A percentile compares a stretch with the other conserved stretches of the same genome.
Conservation (phyloP, 1,284 basidiomycete genomes). For the Chalciporus piperatoides region DNA sequence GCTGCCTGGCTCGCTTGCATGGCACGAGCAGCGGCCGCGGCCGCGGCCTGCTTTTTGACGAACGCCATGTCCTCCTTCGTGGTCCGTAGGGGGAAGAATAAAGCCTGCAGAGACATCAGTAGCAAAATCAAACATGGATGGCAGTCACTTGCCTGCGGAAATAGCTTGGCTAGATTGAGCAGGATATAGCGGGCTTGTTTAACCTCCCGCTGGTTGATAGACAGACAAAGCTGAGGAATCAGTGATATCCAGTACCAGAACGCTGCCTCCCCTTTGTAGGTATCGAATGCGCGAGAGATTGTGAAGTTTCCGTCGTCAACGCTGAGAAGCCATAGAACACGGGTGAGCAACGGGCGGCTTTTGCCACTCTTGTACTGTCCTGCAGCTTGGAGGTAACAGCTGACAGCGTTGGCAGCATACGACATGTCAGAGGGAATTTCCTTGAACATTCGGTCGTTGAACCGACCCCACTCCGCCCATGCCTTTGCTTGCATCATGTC, state of each 20-base stretch:
- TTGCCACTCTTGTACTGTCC: slow-evolving; percentile 95
- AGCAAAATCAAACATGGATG: neutral
- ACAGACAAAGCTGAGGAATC: slow-evolving; percentile 93
- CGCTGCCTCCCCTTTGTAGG: slow-evolving; percentile 94
- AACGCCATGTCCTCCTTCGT: slow-evolving; percentile 84
- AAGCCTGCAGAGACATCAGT: slow-evolving; percentile 53
- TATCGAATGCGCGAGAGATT: slow-evolving; percentile 90
- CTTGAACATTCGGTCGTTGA: slow-evolving; percentile 92
- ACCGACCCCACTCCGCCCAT: slow-evolving; percentile 99
- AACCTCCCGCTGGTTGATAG: slow-evolving; percentile 88
- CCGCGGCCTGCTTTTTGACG: slow-evolving; percentile 42
- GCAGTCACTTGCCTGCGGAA: slow-evolving; percentile 76
- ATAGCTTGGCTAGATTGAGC: slow-evolving; percentile 87
- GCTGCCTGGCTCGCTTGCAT: slow-evolving; percentile 25
- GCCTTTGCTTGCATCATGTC: slow-evolving; percentile 95
- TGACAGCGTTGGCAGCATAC: slow-evolving; percentile 88
- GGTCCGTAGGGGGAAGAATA: slow-evolving; percentile 95
- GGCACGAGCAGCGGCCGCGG: slow-evolving; percentile 36
- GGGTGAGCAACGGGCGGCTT: slow-evolving; percentile 86
- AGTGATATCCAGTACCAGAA: slow-evolving; percentile 99
- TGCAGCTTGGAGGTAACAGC: slow-evolving; percentile 97
- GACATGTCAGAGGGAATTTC: slow-evolving; percentile 71
- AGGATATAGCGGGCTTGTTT: slow-evolving; percentile 91
- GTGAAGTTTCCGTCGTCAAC: slow-evolving; percentile 79
- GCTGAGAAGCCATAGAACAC: slow-evolving; percentile 96